Evolutionary conservation across 2,329 filamentous ascomycete species (phyloP).

Genomic region (Colletotrichum gloeosporioides): DNA sequence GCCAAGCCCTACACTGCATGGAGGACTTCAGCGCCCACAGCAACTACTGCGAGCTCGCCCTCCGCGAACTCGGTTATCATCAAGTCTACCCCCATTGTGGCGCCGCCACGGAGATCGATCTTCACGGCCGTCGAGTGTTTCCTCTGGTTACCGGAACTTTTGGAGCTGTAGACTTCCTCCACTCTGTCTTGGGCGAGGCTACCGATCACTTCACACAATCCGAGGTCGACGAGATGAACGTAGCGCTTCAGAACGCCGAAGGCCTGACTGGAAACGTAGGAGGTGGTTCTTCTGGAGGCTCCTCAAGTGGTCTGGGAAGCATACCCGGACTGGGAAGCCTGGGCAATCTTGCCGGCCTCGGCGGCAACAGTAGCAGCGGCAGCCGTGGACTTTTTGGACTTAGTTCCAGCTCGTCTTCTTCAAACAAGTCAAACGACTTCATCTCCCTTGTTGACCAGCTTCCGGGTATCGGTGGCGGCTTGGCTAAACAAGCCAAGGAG

Average conservation of each 20-base stretch:
- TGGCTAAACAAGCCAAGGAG: constrained; percentile 69
- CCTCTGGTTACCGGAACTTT: constrained; percentile 79
- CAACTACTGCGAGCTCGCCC: constrained; percentile 81
- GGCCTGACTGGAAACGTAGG: constrained; percentile 41
- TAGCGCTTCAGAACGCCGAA: constrained; percentile 74
- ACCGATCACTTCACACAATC: constrained; percentile 84
- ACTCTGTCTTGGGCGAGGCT: constrained; percentile 79
- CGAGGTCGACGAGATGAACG: constrained; percentile 81
- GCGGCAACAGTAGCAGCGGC: constrained; percentile 38
- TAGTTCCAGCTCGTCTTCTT: background rate
- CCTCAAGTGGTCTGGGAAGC: constrained; percentile 28
- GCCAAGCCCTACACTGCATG: constrained; percentile 78
- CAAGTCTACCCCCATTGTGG: constrained; percentile 80
- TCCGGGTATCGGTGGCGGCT: constrained; percentile 70
- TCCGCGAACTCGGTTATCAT: constrained; percentile 73
- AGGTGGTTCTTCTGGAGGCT: constrained; percentile 27
- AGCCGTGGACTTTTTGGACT: constrained; percentile 48
- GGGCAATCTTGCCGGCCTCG: constrained; percentile 21
- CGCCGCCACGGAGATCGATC: constrained; percentile 66
- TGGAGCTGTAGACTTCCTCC: constrained; percentile 83
- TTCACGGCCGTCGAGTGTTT: constrained; percentile 71
- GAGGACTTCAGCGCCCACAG: constrained; percentile 84
- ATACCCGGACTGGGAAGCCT: background rate
- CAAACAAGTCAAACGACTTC: constrained; percentile 58
- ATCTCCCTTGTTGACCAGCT: constrained; percentile 78